phyloP scores from a whole-genome alignment of 1,284 basidiomycete genomes.

The Trichosporon sp. region DNA sequence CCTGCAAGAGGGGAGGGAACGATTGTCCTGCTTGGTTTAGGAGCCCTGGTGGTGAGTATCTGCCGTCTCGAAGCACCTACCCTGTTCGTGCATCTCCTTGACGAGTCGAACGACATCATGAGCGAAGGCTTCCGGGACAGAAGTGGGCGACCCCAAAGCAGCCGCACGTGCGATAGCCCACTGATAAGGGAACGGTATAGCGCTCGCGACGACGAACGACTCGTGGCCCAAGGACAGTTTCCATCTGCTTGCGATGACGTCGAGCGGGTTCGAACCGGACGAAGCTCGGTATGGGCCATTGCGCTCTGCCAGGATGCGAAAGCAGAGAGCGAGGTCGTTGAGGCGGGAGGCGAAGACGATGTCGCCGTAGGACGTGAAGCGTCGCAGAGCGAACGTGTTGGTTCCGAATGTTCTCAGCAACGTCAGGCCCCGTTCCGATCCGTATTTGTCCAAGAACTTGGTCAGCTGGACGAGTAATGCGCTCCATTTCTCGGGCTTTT shows the following conservation, averaged over 20 bases:
- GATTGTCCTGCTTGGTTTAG: background rate
- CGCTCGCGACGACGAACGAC: background rate
- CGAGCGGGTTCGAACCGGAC: background rate
- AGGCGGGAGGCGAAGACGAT: background rate
- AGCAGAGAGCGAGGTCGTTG: background rate
- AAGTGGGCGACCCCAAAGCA: too few relatives aligned
- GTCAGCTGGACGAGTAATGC: background rate
- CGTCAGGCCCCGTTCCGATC: background rate
- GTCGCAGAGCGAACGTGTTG: background rate
- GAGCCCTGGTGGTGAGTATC: background rate
- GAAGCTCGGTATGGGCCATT: background rate
- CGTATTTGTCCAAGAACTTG: background rate
- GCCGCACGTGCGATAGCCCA: background rate
- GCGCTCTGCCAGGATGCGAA: background rate
- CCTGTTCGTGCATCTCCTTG: background rate
- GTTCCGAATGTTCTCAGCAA: background rate
- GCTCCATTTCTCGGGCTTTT: background rate
- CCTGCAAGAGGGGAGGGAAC: too few relatives aligned
- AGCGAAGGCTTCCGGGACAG: background rate
- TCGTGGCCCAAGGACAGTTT: background rate
- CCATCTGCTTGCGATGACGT: background rate
- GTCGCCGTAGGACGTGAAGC: background rate
- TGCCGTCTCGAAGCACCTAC: background rate
- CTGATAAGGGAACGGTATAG: background rate
- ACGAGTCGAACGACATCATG: background rate